Base-by-base conservation (phyloP, 495 filamentous ascomycete genomes). In the Lindgomyces ingoldianus region DNA sequence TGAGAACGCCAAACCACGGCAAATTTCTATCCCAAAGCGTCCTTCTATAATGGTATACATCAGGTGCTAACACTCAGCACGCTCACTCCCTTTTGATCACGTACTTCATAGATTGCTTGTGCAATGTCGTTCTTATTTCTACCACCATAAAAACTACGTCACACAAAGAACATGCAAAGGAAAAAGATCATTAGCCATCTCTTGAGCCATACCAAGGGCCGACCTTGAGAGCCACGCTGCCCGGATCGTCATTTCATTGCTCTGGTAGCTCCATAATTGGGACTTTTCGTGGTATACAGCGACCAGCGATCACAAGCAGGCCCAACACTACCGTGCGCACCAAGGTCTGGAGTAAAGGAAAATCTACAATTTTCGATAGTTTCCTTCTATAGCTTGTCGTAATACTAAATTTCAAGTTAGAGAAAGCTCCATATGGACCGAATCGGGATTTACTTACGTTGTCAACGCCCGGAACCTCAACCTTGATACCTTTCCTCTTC, bases 401-500 rank as follows among this genome's bases (percentile, higher is more conserved):
- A 97, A 89, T 96, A 97, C 91, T 97, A 70, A 63, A 72, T 3
- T 18, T 9, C 8, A 36, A 52, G 77, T 92, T 83, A 93, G 87
- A 66, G 76, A 69, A 12, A 14, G 45, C 54, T 42, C 19, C 1
- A 6, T 19, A 1, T 0, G 49, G 12, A 16, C 11, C 2, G 19
- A 26, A 49, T 18, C 1, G n/a, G 22, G 61, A 12, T 47, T 57
- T 60, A 90, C 91, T 92, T 88, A 96, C 91, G 84, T 96, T 94
- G 70, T 89, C 90, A 81, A 89, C 85, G 75, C 87, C 88, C 66
- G 93, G 93, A 74, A 96, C 89, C 67, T 90, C 83, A 74, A 87
- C 82, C 90, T 99, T 99, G 85, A 99, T 81, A 88, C 93, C 95
- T 89, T 99, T 99, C 81, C 94, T 88, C 88, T 96, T 96, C 72